Evolutionary conservation across 192 early-diverging fungal species (phyloP).

Genomic region (Coemansia sp.): DNA sequence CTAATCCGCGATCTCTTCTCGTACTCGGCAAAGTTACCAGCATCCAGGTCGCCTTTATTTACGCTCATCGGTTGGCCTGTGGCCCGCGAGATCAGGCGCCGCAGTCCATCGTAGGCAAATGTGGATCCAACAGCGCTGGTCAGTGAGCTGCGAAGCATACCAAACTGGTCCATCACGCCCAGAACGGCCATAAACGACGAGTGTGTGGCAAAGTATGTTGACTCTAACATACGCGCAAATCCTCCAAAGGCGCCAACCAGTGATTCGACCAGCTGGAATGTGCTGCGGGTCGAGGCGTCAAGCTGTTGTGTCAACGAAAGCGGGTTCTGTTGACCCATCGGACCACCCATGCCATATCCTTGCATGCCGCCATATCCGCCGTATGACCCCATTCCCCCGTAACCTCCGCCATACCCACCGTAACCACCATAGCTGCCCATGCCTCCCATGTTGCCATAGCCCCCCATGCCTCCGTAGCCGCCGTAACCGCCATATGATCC

Average conservation of each 20-base stretch:
- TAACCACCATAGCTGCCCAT: conserved; percentile 42
- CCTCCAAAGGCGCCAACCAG: conserved; percentile 97
- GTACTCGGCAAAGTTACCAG: conserved; percentile 76
- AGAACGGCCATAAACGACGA: conserved; percentile 94
- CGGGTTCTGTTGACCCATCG: conserved; percentile 61
- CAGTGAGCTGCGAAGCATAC: conserved; percentile 83
- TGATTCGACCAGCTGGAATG: conserved; percentile 91
- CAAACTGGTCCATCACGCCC: conserved; percentile 98
- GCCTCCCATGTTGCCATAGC: conserved; percentile 56
- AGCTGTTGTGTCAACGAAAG: conserved; percentile 77
- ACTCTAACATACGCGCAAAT: conserved; percentile 97
- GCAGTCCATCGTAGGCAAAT: conserved; percentile 72
- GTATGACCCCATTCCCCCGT: conserved; percentile 60
- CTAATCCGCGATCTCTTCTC: conserved; percentile 65
- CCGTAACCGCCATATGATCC: conserved; percentile 26
- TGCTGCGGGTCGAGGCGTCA: conserved; percentile 87
- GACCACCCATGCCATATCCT: conserved; percentile 64
- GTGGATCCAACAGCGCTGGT: conserved; percentile 83
- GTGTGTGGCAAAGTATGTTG: conserved; percentile 96
- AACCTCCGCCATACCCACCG: conserved; percentile 43
- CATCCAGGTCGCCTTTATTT: conserved; percentile 72
- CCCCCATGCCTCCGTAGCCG: conserved; percentile 40
- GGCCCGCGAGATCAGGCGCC: conserved; percentile 65
- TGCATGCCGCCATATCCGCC: conserved; percentile 53
- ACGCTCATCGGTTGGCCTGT: conserved; percentile 70